Evolutionary conservation across 306 rosid species (phyloP).

Genomic region (Prunus fruticosa): DNA sequence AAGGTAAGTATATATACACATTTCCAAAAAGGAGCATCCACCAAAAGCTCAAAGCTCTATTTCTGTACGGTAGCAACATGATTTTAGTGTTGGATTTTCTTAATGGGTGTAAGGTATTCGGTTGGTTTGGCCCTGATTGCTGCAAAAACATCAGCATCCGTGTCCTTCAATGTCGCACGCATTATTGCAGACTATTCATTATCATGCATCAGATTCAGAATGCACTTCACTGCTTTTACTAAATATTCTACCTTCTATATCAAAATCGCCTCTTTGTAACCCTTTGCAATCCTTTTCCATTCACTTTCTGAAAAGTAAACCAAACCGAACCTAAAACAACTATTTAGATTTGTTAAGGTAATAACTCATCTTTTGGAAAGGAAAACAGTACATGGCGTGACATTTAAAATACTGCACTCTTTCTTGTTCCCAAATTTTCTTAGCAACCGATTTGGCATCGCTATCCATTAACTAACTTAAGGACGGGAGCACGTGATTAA

Average conservation of each 20-base stretch:
- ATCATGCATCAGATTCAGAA: not conserved
- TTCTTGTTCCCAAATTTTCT: not conserved
- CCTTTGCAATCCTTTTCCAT: not conserved
- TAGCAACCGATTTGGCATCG: not conserved
- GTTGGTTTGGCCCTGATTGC: not conserved
- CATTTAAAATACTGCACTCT: not conserved
- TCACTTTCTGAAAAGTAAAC: not conserved
- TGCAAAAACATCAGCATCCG: not conserved
- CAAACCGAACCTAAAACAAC: conserved; percentile 1
- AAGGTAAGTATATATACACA: not conserved
- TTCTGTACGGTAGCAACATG: not conserved
- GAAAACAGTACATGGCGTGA: not conserved
- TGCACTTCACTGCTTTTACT: not conserved
- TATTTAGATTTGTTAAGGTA: not conserved
- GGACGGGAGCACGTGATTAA: not conserved
- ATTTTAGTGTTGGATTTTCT: not conserved
- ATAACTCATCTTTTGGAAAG: not conserved
- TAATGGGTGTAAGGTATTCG: not conserved
- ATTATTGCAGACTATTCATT: not conserved
- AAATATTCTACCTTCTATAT: not conserved
- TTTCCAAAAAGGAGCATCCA: not conserved
- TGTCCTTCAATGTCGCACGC: not conserved
- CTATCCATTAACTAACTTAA: not conserved
- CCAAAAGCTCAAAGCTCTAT: not conserved
- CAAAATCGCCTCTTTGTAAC: not conserved